Base-by-base conservation (phyloP, 140 eudicot species). In the Bidens hawaiensis region DNA sequence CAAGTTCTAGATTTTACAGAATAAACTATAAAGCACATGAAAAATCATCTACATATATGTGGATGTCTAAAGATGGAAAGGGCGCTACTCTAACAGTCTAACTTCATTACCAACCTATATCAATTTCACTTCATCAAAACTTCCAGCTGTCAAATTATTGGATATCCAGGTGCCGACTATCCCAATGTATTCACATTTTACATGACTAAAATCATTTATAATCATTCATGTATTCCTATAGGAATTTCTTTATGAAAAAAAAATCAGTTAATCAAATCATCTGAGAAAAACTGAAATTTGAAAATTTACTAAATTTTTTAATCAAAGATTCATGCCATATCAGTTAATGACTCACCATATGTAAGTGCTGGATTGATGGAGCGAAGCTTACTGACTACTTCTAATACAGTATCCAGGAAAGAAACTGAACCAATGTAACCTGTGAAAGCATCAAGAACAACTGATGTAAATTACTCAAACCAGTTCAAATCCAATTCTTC, bases 391-490 rank as follows among this genome's bases (percentile, higher is more conserved):
- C 74, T 78, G 26, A 87, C 85, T 28, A 87, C 96, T 82, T 81
- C 83, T 67, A 91, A 77, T 53, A 91, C 83, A 17, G 82, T 77
- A 51, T 83, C 73, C 85, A 91, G 75, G 69, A 87, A 87, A 67
- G 98, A 87, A 65, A 80, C 96, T 6, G 98, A 91, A 72, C 98
- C 98, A 36, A 91, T 91, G 75, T 91, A 91, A 61, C 98, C 98
- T 91, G 80, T 73, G 74, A 61, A 47, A 21, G 28, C 23, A 45
- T 47, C 67, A 70, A 76, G 22, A 31, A 21, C 50, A 50, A 10
- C 6, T 18, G 16, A 48, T 59, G 26, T 40, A 60, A 24, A 24
- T 74, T 36, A 24, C 57, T 30, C 59, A 64, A 73, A 64, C 25
- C 34, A 45, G 43, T 51, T 18, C 27, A 30, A 31, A 5, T 49